Conservation (phyloP, 495 filamentous ascomycete genomes). For the Penicillium maclennaniae region DNA sequence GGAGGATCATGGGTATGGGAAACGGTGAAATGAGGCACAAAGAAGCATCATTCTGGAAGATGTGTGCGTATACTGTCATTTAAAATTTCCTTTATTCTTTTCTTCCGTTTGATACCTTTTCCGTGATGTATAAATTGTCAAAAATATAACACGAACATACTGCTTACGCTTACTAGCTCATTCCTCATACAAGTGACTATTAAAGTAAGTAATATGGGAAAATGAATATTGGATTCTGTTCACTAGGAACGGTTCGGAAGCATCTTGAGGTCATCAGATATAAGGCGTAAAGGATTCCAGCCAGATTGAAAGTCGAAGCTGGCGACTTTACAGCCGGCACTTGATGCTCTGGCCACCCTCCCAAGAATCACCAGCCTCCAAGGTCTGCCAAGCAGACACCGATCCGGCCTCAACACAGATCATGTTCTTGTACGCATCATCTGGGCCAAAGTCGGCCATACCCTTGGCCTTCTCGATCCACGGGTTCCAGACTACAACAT, state of each 20-base stretch:
- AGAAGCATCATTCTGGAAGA: neutral
- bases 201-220: neutral
- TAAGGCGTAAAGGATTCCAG: conserved; percentile 1
- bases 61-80: neutral
- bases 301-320: neutral
- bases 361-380: conserved; percentile 85
- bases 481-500: conserved; percentile 97
- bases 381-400: conserved; percentile 72
- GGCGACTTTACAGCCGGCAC: conserved; percentile 23
- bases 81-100: neutral
- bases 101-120: neutral
- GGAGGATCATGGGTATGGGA: conserved; percentile 7
- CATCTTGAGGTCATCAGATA: conserved; percentile 20
- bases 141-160: neutral
- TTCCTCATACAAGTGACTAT: too few relatives aligned
- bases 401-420: conserved; percentile 89
- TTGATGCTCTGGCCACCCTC: conserved; percentile 81
- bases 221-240: conserved; percentile 1
- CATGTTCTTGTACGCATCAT: conserved; percentile 87
- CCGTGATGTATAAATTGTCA: neutral
- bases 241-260: conserved; percentile 4
- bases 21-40: conserved; percentile 9
- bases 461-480: conserved; percentile 78
- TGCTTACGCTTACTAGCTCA: neutral
- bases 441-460: conserved; percentile 85